phyloP scores from a whole-genome alignment of 106 monocot genomes.

The Vanilla planifolia region DNA sequence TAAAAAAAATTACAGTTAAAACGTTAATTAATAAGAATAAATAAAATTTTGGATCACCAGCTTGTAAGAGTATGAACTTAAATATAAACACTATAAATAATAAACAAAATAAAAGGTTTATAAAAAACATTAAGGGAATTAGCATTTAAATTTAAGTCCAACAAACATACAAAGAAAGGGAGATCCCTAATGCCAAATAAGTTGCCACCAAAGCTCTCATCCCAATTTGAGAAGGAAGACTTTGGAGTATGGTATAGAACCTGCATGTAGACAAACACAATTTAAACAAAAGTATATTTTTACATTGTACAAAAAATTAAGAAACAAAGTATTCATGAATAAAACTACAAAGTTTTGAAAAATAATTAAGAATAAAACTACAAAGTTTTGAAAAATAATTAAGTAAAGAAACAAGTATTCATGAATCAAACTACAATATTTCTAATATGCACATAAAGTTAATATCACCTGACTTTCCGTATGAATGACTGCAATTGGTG shows the following conservation, averaged over 20 bases:
- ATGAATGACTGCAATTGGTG: constrained; percentile 72
- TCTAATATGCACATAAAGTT: background rate
- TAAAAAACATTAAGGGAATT: background rate
- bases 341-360: no score
- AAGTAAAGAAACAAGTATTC: background rate
- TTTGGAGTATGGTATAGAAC: constrained; percentile 91
- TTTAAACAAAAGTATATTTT: background rate
- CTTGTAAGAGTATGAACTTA: no score
- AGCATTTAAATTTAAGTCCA: background rate
- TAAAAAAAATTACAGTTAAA: no score
- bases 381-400: no score
- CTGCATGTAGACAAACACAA: constrained; percentile 27
- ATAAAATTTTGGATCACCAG: background rate
- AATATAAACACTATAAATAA: no score
- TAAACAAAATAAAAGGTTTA: no score
- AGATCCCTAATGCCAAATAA: constrained; percentile 62
- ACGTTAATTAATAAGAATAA: background rate
- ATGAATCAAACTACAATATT: background rate
- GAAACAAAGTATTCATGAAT: background rate
- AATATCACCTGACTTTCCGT: constrained; percentile 81
- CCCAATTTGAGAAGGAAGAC: constrained; percentile 68
- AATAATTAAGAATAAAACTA: no score
- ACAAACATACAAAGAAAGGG: constrained; percentile 95
- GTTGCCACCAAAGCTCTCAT: constrained; percentile 43
- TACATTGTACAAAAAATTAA: background rate